These are phyloP conservation scores for sweet orange (Citrus sinensis) DNA, from an alignment of 345 rosid genomes.

Conservation along the genomic window DVS_A1.0 CM039162.1:20763001-20763500, in stretches of 20 bases:
- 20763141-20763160: conserved; percentile 50
- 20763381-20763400: conserved; percentile 5
- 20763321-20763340: conserved; percentile 9
- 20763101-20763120: conserved; percentile 47
- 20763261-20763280: conserved; percentile 42
- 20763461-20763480: conserved; percentile 44
- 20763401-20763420: conserved; percentile 22
- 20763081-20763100: conserved; percentile 41
- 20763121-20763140: conserved; percentile 44
- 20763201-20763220: conserved; percentile 16
- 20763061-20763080: background rate
- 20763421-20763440: conserved; percentile 28
- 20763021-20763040: background rate
- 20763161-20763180: background rate
- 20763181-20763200: background rate
- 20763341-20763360: conserved; percentile 1
- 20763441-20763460: conserved; percentile 31
- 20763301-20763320: conserved; percentile 4
- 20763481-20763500: conserved; percentile 51
- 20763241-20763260: conserved; percentile 50
- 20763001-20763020: conserved; percentile 6
- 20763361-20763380: background rate
- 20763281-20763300: conserved; percentile 42
- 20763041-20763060: background rate
- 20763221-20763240: conserved; percentile 37